Conservation (phyloP, 2,329 filamentous ascomycete species). For the Drechslera avenae region DNA sequence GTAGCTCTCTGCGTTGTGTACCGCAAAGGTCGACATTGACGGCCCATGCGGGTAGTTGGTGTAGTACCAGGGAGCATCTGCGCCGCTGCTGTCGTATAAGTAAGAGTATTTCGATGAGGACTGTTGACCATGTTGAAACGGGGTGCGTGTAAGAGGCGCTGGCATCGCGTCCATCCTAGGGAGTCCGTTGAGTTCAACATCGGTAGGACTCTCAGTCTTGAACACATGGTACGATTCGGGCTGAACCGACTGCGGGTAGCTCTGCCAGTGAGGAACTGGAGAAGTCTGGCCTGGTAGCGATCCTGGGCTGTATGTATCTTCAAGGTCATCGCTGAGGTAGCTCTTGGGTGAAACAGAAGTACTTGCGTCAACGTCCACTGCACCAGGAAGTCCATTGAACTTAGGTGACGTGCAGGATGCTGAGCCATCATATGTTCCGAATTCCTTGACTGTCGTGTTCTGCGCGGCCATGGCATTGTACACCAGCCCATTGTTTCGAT, state of each 20-base stretch:
- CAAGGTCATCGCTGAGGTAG: slow-evolving; percentile 21
- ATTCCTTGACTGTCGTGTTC: slow-evolving; percentile 8
- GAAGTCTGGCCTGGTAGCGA: slow-evolving; percentile 7
- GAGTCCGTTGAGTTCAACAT: background rate
- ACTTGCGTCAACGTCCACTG: slow-evolving; percentile 7
- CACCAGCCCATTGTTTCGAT: slow-evolving; percentile 9
- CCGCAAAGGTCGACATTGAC: background rate
- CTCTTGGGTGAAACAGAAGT: slow-evolving; percentile 29
- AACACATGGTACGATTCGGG: background rate
- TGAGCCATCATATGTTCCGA: background rate
- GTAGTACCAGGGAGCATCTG: slow-evolving; percentile 12
- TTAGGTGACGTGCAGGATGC: slow-evolving; percentile 4
- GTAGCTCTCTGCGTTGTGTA: background rate
- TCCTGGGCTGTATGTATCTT: slow-evolving; percentile 14
- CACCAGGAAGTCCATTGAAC: slow-evolving; percentile 1
- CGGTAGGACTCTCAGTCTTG: background rate
- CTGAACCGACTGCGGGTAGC: background rate
- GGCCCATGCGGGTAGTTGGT: background rate
- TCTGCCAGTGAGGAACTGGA: slow-evolving; percentile 8
- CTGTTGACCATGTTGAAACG: background rate
- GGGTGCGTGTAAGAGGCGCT: background rate
- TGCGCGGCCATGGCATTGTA: slow-evolving; percentile 14
- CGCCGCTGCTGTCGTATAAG: slow-evolving; percentile 15
- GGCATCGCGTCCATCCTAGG: background rate
- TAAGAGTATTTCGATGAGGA: slow-evolving; percentile 13